Conservation (phyloP, 108 stramenopile species). For the Bacterosira constricta region DNA sequence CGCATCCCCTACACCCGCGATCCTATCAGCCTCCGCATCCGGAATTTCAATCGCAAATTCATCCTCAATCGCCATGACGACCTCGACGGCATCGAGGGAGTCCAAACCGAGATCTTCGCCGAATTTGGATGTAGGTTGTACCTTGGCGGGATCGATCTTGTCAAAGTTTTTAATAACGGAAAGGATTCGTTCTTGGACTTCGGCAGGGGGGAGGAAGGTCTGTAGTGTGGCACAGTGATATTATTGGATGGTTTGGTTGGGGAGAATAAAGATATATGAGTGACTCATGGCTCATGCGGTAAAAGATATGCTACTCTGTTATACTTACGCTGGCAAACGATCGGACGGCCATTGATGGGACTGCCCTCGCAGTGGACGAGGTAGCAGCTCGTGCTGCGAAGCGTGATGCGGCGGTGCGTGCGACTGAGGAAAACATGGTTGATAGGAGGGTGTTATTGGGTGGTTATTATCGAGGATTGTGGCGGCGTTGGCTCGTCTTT, state of each 20-base stretch:
- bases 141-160: slow-evolving; percentile 92
- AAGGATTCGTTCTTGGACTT: slow-evolving; percentile 94
- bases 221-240: slow-evolving; percentile 25
- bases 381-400: slow-evolving; percentile 62
- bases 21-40: slow-evolving; percentile 99
- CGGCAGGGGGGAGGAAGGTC: slow-evolving; percentile 92
- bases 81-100: slow-evolving; percentile 98
- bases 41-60: slow-evolving; percentile 99
- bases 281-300: no score
- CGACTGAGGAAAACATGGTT: slow-evolving; percentile 72
- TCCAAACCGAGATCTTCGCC: slow-evolving; percentile 96
- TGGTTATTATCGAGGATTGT: no score
- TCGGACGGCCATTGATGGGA: slow-evolving; percentile 39
- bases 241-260: background rate
- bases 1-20: slow-evolving; percentile 90
- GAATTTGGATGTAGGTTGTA: slow-evolving; percentile 87
- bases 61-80: slow-evolving; percentile 99
- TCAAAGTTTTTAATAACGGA: slow-evolving; percentile 98
- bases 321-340: slow-evolving; percentile 51
- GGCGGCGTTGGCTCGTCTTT: no score
- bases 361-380: slow-evolving; percentile 40
- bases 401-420: slow-evolving; percentile 73
- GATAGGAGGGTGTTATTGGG: background rate
- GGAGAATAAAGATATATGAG: no score
- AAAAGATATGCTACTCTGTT: no score